phyloP scores from a whole-genome alignment of 805 yeast species.

The Ogataea henricii region DNA sequence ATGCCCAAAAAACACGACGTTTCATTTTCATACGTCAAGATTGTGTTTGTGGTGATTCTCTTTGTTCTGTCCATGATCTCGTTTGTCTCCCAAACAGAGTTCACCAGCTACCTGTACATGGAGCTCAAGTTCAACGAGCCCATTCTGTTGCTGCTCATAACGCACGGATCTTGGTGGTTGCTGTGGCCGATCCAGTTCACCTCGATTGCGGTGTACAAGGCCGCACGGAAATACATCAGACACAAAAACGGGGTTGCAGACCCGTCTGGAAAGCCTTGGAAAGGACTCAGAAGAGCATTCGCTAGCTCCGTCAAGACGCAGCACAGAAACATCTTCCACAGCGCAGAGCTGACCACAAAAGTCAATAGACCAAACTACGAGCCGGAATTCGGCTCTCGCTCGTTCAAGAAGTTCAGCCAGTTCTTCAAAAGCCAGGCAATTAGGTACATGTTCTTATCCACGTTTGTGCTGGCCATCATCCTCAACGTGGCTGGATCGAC shows the following conservation, averaged over 20 bases:
- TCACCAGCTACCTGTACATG: conserved; percentile 68
- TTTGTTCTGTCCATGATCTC: conserved; percentile 52
- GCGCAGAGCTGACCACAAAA: conserved; percentile 37
- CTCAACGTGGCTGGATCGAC: conserved; percentile 76
- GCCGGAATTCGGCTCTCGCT: conserved; percentile 32
- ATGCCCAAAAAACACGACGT: conserved; percentile 12
- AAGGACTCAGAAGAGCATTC: conserved; percentile 34
- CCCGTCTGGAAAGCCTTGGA: conserved; percentile 32
- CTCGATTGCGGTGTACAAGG: conserved; percentile 48
- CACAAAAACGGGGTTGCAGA: conserved; percentile 23
- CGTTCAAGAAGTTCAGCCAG: conserved; percentile 31
- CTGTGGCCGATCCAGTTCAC: conserved; percentile 71
- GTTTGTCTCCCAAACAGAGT: conserved; percentile 80
- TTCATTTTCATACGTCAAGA: conserved; percentile 36
- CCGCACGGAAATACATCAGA: conserved; percentile 33
- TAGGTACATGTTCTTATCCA: conserved; percentile 45
- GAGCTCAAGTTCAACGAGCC: conserved; percentile 66
- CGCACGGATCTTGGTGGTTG: conserved; percentile 78
- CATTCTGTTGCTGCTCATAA: conserved; percentile 58
- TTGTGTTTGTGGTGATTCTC: conserved; percentile 48
- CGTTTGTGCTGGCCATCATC: conserved; percentile 52
- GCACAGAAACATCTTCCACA: conserved; percentile 43
- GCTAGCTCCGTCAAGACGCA: conserved; percentile 43
- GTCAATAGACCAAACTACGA: conserved; percentile 33
- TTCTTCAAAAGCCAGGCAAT: conserved; percentile 49